Evolutionary conservation across 179 eudicot species (phyloP), one percentile per base, ranked within the genome.

Genomic region (Actinidia chinensis): DNA sequence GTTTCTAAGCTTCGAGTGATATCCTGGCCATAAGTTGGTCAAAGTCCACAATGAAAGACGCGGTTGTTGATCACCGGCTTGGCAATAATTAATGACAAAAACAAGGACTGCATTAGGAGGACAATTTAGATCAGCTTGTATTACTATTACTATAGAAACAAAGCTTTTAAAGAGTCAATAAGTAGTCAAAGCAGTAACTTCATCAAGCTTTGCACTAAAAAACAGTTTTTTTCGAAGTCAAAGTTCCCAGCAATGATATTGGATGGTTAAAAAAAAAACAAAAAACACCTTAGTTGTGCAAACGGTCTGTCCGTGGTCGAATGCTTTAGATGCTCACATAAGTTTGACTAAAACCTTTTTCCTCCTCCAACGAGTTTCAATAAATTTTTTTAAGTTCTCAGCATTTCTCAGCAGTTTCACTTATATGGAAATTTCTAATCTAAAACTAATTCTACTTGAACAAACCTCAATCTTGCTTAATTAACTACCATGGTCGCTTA

Each of bases 21-120:
- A 50, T 73, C 76, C 18, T n/a, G n/a, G 76, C 76, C 76, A 73
- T 73, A 33, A 73, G 76, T n/a, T 73, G 50, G 76, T 73, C 76
- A 56, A 73, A 73, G 46, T n/a, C n/a, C 76, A 73, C 47, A 40
- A 55, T 18, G 60, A 59, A 73, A 73, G 76, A 9, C 76, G 76
- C 50, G 55, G 76, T 11, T 40, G 76, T 20, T 73, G 76, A 56
- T 73, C 76, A 73, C 48, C 0, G 76, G 65, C 76, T 73, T n/a
- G n/a, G 76, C 15, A 66, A 66, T 40, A 66, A 42, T 18, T 17
- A 17, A 40, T 18, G 40, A 43, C 47, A 66, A 66, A 40, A 6
- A 66, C 22, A 36, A 0, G n/a, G 23, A 36, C 6, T 66, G 47
- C 46, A 66, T 36, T 33, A 66, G 23, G n/a, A n/a, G n/a, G 70